Evolutionary conservation across 2,329 filamentous ascomycete genomes (phyloP), one percentile per base, ranked within the genome.

Genomic region (Apiospora rasikravindrae): DNA sequence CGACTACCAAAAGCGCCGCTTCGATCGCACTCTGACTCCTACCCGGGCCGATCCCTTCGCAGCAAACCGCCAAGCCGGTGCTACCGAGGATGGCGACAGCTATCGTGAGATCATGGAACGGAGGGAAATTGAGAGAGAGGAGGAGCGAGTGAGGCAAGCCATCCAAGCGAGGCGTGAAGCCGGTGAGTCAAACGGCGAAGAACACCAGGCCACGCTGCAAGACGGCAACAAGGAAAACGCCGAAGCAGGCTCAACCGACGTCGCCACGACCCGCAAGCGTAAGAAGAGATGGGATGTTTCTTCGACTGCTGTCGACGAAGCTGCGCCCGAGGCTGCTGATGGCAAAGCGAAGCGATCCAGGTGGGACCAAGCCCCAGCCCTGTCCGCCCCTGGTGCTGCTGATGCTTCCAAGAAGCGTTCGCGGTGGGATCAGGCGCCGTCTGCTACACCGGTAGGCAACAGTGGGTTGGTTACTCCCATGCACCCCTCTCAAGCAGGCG

Each of bases 1-100:
- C 75, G 96, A 98, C 80, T 99, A 99, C 81, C 97, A 99, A 84
- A 98, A 97, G 84, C 94, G 95, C 76, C 91, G 95, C 73, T 97
- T 97, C 82, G 92, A 98, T 81, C 94, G 96, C 74, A 91, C 90
- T 70, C 87, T 98, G 74, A 96, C 94, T 29, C 95, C 95, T 5
- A 95, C 94, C 11, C 91, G 94, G 78, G 94, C 92, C 74, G 95
- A 98, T 80, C 92, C 94, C 0, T 97, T 97, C 79, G 93, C 93
- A 37, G 90, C 92, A 75, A 93, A 95, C 79, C 86, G 90, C 74
- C 89, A 93, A 80, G 90, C 88, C 67, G 91, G 90, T 72, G 89
- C 88, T 33, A 86, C 88, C 40, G 89, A 90, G 71, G 92, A 95
- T 76, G 94, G 94, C 24, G 88, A 93, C 74, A 96, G 91, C 73